Base-by-base conservation (phyloP, 2,329 filamentous ascomycete species). In the Onygenales sp. region DNA sequence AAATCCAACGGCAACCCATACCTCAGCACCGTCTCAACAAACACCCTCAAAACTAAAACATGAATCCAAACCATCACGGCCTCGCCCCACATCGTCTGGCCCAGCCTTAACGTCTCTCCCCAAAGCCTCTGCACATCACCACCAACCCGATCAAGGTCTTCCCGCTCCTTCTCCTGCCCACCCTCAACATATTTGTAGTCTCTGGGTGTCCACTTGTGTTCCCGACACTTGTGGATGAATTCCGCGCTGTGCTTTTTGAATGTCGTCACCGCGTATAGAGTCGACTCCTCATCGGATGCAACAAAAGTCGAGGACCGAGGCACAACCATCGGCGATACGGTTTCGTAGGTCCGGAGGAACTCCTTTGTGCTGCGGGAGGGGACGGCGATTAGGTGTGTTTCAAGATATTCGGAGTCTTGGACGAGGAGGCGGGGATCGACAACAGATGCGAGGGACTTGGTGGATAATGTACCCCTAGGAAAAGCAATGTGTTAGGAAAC, bases 11-110 rank as follows among this genome's bases (percentile, higher is more conserved):
- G 93, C 63, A 98, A 72, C 32, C 93, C 93, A 66, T 98, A 98
- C 60, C 93, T 83, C 66, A 98, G 76, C n/a, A 98, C 93, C 5
- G 91, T 95, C 78, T 98, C 93, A 17, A 98, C 93, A 71, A 97
- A 98, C 17, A 97, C 91, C 52, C 93, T 79, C 63, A 98, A 74
- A 6, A 91, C 87, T 64, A 97, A 77, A 32, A 95, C 87, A 67
- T 98, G 93, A 49, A 95, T 81, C 89, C 91, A 95, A 52, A 92
- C 86, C 89, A 95, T 95, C 60, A 95, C 89, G 58, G 86, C 86
- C 74, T 98, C 93, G 66, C 89, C 92, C 83, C 93, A 98, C 13
- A 89, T 90, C n/a, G 89, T 95, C 58, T 91, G 79, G 11, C 86
- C 89, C 63, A 96, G 78, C 59, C 90, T 81, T 65, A 98, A 71